Conservation (phyloP, 2,329 filamentous ascomycete genomes). For the Colletotrichum sp. region DNA sequence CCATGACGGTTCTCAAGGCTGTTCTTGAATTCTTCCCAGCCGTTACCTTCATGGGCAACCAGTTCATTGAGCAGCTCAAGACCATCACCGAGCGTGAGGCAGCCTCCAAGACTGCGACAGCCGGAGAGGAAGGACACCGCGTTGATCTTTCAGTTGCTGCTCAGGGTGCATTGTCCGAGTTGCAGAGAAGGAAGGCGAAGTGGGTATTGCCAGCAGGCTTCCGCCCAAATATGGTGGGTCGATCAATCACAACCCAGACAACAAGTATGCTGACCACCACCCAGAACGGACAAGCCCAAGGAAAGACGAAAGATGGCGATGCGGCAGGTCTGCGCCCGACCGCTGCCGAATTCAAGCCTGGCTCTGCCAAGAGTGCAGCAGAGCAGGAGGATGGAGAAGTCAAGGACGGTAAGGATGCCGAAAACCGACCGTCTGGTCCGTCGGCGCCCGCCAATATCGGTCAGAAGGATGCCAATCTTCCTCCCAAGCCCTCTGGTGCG, state of each 20-base stretch:
- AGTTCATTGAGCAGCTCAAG: slow-evolving; percentile 67
- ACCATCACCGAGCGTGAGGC: slow-evolving; percentile 69
- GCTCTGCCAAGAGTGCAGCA: slow-evolving; percentile 36
- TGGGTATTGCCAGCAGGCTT: slow-evolving; percentile 82
- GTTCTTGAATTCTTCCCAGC: slow-evolving; percentile 85
- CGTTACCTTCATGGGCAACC: slow-evolving; percentile 84
- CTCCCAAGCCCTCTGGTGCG: slow-evolving; percentile 17
- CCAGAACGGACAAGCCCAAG: slow-evolving; percentile 44
- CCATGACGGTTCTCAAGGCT: slow-evolving; percentile 85
- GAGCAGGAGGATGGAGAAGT: slow-evolving; percentile 79
- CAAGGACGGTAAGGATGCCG: slow-evolving; percentile 50
- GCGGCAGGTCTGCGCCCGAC: slow-evolving; percentile 48
- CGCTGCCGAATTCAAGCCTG: slow-evolving; percentile 70
- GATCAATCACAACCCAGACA: slow-evolving; percentile 18
- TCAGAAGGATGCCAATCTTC: slow-evolving; percentile 19
- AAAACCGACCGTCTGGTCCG: not conserved
- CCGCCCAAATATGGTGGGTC: slow-evolving; percentile 64
- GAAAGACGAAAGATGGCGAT: slow-evolving; percentile 42
- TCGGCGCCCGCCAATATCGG: not conserved
- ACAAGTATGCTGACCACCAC: slow-evolving; percentile 35
- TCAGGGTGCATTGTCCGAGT: slow-evolving; percentile 71
- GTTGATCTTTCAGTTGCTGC: slow-evolving; percentile 79
- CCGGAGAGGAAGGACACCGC: slow-evolving; percentile 62
- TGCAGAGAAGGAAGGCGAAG: slow-evolving; percentile 69
- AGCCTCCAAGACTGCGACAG: slow-evolving; percentile 49